Percentiles rank a stretch among this genome's conserved stretches.
Evolutionary conservation across 2,329 filamentous ascomycete species (phyloP).

Genomic region (Chrysoporthe puriensis): DNA sequence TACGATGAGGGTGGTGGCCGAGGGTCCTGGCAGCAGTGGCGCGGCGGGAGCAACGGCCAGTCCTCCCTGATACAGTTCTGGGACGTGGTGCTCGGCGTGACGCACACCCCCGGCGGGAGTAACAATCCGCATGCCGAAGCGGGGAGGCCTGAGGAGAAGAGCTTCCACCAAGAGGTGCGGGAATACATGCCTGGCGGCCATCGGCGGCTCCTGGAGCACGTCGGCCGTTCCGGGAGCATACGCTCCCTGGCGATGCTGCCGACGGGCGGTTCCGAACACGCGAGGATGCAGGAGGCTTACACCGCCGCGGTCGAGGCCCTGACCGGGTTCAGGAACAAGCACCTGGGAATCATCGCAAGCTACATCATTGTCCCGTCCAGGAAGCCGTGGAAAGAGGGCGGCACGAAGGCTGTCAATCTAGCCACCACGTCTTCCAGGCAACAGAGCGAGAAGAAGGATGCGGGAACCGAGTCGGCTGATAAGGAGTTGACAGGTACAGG

Average conservation of each 20-base stretch:
- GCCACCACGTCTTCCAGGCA: conserved; percentile 25
- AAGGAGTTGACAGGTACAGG: conserved; percentile 79
- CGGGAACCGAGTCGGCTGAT: conserved; percentile 33
- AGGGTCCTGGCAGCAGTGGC: conserved; percentile 73
- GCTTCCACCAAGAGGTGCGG: conserved; percentile 70
- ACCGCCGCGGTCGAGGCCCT: conserved; percentile 77
- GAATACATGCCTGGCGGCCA: conserved; percentile 90
- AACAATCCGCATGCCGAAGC: conserved; percentile 33
- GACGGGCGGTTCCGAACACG: conserved; percentile 56
- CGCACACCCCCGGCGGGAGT: conserved; percentile 61
- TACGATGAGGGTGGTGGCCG: conserved; percentile 75
- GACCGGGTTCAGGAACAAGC: conserved; percentile 76
- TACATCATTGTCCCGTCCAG: conserved; percentile 85
- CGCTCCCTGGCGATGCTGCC: conserved; percentile 64
- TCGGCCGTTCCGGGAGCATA: conserved; percentile 73
- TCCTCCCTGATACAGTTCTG: conserved; percentile 93
- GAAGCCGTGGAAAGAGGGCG: conserved; percentile 35
- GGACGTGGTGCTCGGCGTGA: conserved; percentile 81
- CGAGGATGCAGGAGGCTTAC: conserved; percentile 54
- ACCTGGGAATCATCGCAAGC: conserved; percentile 85
- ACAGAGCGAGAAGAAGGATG: conserved; percentile 24
- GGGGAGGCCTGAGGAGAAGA: conserved; percentile 30
- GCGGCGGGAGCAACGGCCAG: conserved; percentile 93
- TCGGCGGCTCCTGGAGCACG: conserved; percentile 73
- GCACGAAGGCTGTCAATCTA: conserved; percentile 32